Base-by-base conservation (phyloP, 2,329 filamentous ascomycete genomes). In the Onygenales sp. region DNA sequence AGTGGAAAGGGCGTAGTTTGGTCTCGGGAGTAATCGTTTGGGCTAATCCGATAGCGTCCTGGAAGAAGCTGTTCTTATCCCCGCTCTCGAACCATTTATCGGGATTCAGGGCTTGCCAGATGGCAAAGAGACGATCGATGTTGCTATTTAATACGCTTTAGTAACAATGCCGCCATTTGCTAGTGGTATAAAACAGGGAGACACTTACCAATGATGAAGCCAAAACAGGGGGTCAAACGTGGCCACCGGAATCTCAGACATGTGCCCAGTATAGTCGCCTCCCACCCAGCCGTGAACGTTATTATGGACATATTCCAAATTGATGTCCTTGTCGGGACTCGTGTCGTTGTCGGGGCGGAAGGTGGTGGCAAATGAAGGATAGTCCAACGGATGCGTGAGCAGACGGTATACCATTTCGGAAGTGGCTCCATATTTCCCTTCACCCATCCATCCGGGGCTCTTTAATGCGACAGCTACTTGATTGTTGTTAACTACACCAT, bases 161-260 rank as follows among this genome's bases (percentile, higher is more conserved):
- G 49, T 40, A 17, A 40, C 10, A n/a, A 34, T 13, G 14, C 9
- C 21, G 5, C 11, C 11, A 9, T 13, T 44, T 13, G 6, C 34
- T 2, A n/a, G 6, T 27, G 21, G 32, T 4, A 17, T 3, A 27
- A 27, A 36, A 21, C 11, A 44, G 13, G 40, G 13, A 1, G 4
- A 4, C 6, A 4, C 49, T 43, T 51, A 51, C 49, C 49, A 51
- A 33, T 51, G 49, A 32, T 51, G 49, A 42, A 51, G 49, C 49
- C 49, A 51, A 37, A 51, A 51, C 27, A 51, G 39, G 0, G 88
- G 88, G 63, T 94, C 88, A 64, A 89, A 93, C 0, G 85, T 80
- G 1, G 87, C 86, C 57, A 86, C 84, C n/a, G 83, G 81, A 34
- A 84, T 81, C 65, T 81, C 85, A 42, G 78, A 80, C 80, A 87